Evolutionary conservation across 192 early-diverging fungal species (phyloP), one percentile per base, ranked within the genome.

Genomic region (Entomortierella parvispora): DNA sequence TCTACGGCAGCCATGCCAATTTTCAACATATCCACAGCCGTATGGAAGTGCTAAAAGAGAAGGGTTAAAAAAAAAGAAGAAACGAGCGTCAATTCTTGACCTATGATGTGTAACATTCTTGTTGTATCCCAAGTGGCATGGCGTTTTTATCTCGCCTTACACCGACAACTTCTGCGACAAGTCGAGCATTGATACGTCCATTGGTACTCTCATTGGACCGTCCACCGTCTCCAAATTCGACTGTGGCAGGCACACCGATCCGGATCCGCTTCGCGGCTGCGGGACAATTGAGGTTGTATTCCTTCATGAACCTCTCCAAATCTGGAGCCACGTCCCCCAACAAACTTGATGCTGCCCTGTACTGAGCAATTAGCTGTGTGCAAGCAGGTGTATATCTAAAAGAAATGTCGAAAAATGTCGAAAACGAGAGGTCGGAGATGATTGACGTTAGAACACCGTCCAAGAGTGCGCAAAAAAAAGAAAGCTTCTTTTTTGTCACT

Each of bases 191-290:
- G 3, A 37, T n/a, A 58, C 68, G 74, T 26, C 74, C 74, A 51
- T 84, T 90, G 1, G n/a, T n/a, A n/a, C 81, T 77, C 2, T 83
- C 68, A 58, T 87, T 75, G 12, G 83, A 68, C 49, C 60, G 48
- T 40, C 69, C 63, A 40, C 70, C 83, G 12, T 87, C 87, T 0
- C 89, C 92, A 84, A 98, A 96, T 71, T 99, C 97, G 34, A 96
- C 88, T 0, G 97, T 99, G 11, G 94, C 93, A 2, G 97, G 97
- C 0, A 99, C 95, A 0, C 97, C 97, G n/a, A 96, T 93, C 74
- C 95, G 93, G 58, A 99, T 81, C 33, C 96, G 84, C 57, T 92
- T 90, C 18, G 85, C 85, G 2, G 96, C 97, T 4, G 95, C 94
- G 2, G 96, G 92, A 60, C 94, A 96, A 42, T 85, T 85, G 32